Conservation (phyloP, 345 rosid species). For the Eutrema japonicum region DNA sequence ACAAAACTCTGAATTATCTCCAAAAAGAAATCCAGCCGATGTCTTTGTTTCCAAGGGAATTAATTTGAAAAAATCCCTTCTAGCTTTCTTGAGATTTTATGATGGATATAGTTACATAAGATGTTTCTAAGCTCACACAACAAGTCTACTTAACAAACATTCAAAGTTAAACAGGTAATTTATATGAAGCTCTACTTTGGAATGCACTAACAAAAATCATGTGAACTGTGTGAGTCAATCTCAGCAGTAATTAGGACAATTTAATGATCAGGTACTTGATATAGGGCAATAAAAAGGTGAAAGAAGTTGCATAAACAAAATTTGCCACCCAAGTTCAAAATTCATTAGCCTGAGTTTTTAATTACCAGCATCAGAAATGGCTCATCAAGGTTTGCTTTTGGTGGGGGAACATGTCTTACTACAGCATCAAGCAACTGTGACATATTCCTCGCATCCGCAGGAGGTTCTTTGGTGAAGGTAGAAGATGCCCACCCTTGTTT, state of each 20-base stretch:
- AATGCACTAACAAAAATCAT: conserved; percentile 13
- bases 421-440: conserved; percentile 90
- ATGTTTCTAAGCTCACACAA: conserved; percentile 3
- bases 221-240: conserved; percentile 13
- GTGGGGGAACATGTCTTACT: conserved; percentile 79
- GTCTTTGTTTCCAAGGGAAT: conserved; percentile 13
- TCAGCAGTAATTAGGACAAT: not conserved
- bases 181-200: not conserved
- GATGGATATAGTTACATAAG: not conserved
- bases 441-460: conserved; percentile 75
- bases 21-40: not conserved
- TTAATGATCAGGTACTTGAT: conserved; percentile 19
- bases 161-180: not conserved
- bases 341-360: conserved; percentile 28
- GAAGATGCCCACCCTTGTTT: conserved; percentile 99
- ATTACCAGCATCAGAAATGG: conserved; percentile 97
- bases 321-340: conserved; percentile 9
- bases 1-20: conserved; percentile 3
- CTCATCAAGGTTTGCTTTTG: conserved; percentile 73
- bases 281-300: conserved; percentile 13
- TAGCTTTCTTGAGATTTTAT: conserved; percentile 10
- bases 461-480: conserved; percentile 84
- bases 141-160: conserved; percentile 12
- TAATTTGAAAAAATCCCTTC: not conserved
- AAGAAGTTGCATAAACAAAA: conserved; percentile 14